phyloP scores from a whole-genome alignment of 768 basidiomycete genomes.

The Hericium erinaceus region DNA sequence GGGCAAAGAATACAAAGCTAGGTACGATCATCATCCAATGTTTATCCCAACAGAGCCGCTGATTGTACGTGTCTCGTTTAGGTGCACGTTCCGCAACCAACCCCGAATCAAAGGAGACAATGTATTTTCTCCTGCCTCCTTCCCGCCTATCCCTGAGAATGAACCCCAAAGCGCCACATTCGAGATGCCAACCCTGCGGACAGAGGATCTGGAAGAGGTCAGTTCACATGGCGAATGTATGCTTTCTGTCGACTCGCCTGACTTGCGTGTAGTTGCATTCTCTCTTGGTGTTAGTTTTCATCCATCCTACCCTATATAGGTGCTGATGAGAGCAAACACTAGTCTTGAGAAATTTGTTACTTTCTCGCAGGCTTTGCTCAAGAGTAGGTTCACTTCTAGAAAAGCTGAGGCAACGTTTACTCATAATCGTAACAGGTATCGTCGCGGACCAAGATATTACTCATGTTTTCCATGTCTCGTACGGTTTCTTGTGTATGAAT shows the following conservation, averaged over 20 bases:
- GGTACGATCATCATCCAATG: not conserved
- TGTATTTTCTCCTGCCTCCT: not conserved
- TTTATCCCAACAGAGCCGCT: not conserved
- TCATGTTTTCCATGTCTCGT: conserved; percentile 12
- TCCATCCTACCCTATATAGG: not conserved
- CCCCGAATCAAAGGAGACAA: not conserved
- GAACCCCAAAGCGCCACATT: no score
- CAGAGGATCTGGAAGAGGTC: conserved; percentile 2
- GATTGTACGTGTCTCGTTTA: not conserved
- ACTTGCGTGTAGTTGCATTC: not conserved
- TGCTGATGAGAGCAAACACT: not conserved
- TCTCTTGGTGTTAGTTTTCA: not conserved
- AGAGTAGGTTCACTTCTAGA: not conserved
- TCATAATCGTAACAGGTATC: conserved; percentile 3
- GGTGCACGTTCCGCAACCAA: conserved; percentile 2
- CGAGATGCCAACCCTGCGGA: no score
- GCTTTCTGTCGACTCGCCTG: not conserved
- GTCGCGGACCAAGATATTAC: conserved; percentile 7
- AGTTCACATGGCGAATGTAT: not conserved
- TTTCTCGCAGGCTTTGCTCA: conserved; percentile 1
- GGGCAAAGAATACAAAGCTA: not conserved
- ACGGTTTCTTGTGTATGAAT: not conserved
- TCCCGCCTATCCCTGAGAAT: not conserved
- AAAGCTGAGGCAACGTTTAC: no score
- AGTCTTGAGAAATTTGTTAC: not conserved